phyloP scores from a whole-genome alignment of 2,329 filamentous ascomycete genomes.

The Pseudomassariella vexata region DNA sequence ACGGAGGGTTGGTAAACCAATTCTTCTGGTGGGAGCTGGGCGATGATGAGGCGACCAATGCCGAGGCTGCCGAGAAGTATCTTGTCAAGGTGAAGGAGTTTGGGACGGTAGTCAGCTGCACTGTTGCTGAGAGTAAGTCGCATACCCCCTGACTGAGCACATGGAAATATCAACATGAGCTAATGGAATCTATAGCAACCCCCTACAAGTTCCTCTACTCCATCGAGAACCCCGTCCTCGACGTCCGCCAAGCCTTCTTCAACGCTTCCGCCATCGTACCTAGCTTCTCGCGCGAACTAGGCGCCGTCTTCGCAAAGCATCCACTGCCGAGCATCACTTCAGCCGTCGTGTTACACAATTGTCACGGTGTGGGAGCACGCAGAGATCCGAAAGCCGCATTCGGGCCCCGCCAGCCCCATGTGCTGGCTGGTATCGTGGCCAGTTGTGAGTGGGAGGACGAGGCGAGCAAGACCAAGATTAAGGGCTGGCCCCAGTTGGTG shows the following conservation, averaged over 20 bases:
- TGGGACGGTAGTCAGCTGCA: conserved; percentile 4
- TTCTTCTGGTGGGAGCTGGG: conserved; percentile 8
- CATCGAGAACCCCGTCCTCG: not conserved
- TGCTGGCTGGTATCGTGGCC: conserved; percentile 1
- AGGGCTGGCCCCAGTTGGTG: conserved; percentile 1
- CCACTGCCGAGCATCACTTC: conserved; percentile 4
- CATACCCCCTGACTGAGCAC: no score
- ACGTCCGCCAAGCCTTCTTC: not conserved
- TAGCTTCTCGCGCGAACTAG: conserved; percentile 4
- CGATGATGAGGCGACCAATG: not conserved
- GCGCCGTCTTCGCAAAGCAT: conserved; percentile 3
- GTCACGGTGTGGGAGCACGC: conserved; percentile 3
- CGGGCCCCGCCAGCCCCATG: conserved; percentile 2
- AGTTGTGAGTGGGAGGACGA: conserved; percentile 1
- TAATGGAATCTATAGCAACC: conserved; percentile 2
- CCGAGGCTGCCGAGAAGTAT: conserved; percentile 1
- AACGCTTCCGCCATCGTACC: not conserved
- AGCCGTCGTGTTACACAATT: conserved; percentile 6
- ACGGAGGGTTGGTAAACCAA: conserved; percentile 5
- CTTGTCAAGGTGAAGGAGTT: conserved; percentile 2
- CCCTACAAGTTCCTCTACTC: conserved; percentile 7
- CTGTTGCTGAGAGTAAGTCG: conserved; percentile 5
- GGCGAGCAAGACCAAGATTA: not conserved
- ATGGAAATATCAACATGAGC: no score
- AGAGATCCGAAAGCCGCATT: conserved; percentile 3